phyloP scores from a whole-genome alignment of 371 early-diverging fungal genomes.

The Saksenaea vasiformis region DNA sequence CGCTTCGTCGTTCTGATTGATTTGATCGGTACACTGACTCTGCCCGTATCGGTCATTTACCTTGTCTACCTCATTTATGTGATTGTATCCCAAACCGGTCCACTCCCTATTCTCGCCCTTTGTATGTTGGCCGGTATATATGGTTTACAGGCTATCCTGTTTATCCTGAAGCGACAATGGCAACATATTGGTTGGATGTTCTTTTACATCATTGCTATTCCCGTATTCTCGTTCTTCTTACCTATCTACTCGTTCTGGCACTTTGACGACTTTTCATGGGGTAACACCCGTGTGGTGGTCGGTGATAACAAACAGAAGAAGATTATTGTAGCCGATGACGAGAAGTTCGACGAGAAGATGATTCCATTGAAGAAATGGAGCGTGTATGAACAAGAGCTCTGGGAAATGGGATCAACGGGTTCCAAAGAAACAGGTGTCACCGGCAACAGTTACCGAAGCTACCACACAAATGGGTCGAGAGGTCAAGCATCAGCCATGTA shows the following conservation, averaged over 20 bases:
- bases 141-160: slow-evolving; percentile 86
- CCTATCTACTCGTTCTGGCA: slow-evolving; percentile 83
- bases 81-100: slow-evolving; percentile 51
- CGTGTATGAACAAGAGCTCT: slow-evolving; percentile 82
- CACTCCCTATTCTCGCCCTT: slow-evolving; percentile 63
- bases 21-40: slow-evolving; percentile 90
- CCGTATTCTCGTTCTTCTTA: slow-evolving; percentile 75
- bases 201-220: slow-evolving; percentile 80
- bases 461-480: slow-evolving; percentile 67
- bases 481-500: slow-evolving; percentile 68
- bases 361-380: slow-evolving; percentile 90
- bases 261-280: slow-evolving; percentile 91
- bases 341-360: slow-evolving; percentile 75
- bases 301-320: slow-evolving; percentile 64
- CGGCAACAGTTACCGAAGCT: slow-evolving; percentile 24
- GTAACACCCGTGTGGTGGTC: slow-evolving; percentile 79
- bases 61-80: slow-evolving; percentile 45
- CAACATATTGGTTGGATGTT: slow-evolving; percentile 91
- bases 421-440: slow-evolving; percentile 46
- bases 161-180: slow-evolving; percentile 81
- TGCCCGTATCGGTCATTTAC: slow-evolving; percentile 88
- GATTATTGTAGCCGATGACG: slow-evolving; percentile 52
- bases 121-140: slow-evolving; percentile 75
- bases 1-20: slow-evolving; percentile 95
- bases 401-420: slow-evolving; percentile 59